Evolutionary conservation across 805 yeast genomes (phyloP).

Genomic region (Saturnispora ahearnii): DNA sequence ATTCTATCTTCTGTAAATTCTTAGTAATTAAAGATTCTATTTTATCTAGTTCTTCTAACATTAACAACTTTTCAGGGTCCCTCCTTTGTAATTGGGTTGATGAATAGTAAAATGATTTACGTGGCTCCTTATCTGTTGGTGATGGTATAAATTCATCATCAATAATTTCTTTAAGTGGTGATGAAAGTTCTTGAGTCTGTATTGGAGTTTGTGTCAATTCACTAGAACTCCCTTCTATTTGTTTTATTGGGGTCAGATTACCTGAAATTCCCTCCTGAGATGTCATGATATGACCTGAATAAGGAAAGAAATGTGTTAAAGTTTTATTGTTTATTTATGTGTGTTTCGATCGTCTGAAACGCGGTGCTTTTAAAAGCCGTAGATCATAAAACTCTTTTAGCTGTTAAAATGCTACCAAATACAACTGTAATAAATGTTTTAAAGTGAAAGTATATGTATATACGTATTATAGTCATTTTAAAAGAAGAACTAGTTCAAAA

Average conservation of each 20-base stretch:
- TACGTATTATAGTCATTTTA: too few species aligned
- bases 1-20: constrained; percentile 70
- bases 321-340: neutral
- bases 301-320: neutral
- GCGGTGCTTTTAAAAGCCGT: neutral
- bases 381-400: too few species aligned
- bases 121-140: constrained; percentile 16
- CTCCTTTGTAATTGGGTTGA: constrained; percentile 12
- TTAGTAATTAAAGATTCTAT: constrained; percentile 74
- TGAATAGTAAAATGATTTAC: constrained; percentile 26
- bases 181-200: neutral
- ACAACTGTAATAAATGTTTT: too few species aligned
- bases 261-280: neutral
- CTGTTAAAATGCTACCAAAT: too few species aligned
- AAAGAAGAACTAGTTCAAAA: too few species aligned
- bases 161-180: neutral
- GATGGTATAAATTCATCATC: constrained; percentile 11
- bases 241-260: neutral
- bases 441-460: too few species aligned
- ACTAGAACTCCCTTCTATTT: neutral
- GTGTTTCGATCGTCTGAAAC: neutral
- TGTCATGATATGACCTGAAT: neutral
- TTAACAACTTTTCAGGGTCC: constrained; percentile 9
- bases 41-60: constrained; percentile 43
- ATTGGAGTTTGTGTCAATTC: neutral